Percentiles rank a stretch among this genome's conserved stretches.
phyloP scores from a whole-genome alignment of 2,329 filamentous ascomycete genomes.

The Cryphonectria naterciae region DNA sequence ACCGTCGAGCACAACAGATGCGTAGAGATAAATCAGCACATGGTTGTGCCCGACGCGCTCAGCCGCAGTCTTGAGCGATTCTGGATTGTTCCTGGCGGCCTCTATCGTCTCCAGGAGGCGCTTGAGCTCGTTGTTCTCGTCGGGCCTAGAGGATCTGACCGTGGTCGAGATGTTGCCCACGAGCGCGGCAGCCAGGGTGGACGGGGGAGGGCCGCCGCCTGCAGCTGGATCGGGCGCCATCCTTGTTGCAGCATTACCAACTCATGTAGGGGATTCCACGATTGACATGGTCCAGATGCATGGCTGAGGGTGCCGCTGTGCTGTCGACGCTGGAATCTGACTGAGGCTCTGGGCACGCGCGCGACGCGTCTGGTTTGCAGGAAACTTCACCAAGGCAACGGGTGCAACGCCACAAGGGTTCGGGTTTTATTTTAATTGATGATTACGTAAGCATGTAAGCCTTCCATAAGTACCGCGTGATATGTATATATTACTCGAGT shows the following conservation, averaged over 20 bases:
- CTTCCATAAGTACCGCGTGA: background rate
- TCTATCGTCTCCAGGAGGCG: conserved; percentile 66
- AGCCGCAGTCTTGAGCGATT: conserved; percentile 61
- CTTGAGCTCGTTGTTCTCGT: conserved; percentile 75
- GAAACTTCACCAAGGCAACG: background rate
- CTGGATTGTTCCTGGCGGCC: conserved; percentile 54
- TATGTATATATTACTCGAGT: too few relatives aligned
- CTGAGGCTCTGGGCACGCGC: background rate
- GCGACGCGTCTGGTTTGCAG: conserved; percentile 23
- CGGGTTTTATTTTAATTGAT: background rate
- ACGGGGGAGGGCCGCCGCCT: conserved; percentile 59
- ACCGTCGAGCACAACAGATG: conserved; percentile 75
- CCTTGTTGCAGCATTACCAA: conserved; percentile 10
- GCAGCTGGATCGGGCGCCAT: conserved; percentile 27
- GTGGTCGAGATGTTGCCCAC: conserved; percentile 77
- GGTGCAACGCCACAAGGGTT: conserved; percentile 22
- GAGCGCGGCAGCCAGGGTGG: conserved; percentile 85
- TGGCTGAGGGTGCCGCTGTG: background rate
- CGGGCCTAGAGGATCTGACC: conserved; percentile 62
- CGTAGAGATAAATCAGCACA: conserved; percentile 82
- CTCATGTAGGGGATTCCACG: conserved; percentile 2
- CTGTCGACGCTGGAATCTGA: background rate
- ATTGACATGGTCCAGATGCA: conserved; percentile 12
- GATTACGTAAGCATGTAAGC: background rate
- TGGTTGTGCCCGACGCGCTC: conserved; percentile 78